Base-by-base conservation (phyloP, 2,329 filamentous ascomycete species). In the Hypoxylon rubiginosum region DNA sequence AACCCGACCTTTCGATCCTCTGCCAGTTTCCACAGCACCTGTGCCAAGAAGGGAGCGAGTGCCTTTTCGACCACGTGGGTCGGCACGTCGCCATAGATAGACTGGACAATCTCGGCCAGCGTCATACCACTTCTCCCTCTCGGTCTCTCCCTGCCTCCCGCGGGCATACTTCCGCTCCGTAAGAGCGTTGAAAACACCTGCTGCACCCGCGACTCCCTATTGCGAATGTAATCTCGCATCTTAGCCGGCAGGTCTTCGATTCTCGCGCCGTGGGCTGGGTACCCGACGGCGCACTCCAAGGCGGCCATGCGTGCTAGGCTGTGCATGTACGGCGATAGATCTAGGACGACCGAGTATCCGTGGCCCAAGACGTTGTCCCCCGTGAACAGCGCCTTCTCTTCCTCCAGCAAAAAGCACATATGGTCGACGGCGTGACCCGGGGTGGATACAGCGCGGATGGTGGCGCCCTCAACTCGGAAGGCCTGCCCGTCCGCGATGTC, bases 301-400 rank as follows among this genome's bases (percentile, higher is more conserved):
- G 75, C 46, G 4, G 81, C 77, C 91, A 94, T 93, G 57, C 80
- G 79, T 21, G 85, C 79, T 30, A 94, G 79, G 57, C 86, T 90
- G 6, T 76, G 72, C 72, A 93, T 81, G 74, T 92, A 94, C 0
- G 80, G 77, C 0, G 80, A 80, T 2, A 93, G 81, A 65, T 92
- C 86, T 75, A 92, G 90, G 66, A 92, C 93, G 0, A 92, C 91
- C 6, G 88, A 88, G 2, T 90, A 92, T 4, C 91, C 91, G 60
- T 93, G 90, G 2, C 91, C 91, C 1, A 93, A 82, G 4, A 93
- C 88, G 71, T 92, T 93, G 77, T 93, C 91, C 3, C 89, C 91
- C 0, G 90, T 92, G 77, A 93, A 92, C 75, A 93, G 84, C 15
- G 89, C 88, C 66, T 88, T 83, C 71, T 92, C 88, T 72, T 92